These are phyloP conservation scores for Lippia alba DNA, from an alignment of 305 asterid genomes.

Conservation along the genomic window DNA sequence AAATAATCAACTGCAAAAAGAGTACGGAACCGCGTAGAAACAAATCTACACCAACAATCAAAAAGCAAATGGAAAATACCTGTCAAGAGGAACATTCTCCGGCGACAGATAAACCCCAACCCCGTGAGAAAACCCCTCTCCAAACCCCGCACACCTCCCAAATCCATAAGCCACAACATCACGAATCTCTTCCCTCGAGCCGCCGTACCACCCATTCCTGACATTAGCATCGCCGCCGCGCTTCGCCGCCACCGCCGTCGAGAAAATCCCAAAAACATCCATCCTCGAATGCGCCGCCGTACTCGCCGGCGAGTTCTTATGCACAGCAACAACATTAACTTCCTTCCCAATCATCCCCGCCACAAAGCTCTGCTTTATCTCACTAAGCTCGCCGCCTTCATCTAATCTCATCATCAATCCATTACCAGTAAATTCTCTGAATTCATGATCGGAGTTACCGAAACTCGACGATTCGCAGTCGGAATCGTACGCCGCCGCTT, in stretches of 20 bases:
- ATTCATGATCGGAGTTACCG: background rate
- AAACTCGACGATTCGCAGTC: slow-evolving; percentile 33
- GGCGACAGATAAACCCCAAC: slow-evolving; percentile 53
- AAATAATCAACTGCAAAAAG: background rate
- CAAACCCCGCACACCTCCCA: slow-evolving; percentile 28
- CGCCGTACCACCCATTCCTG: slow-evolving; percentile 58
- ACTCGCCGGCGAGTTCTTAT: slow-evolving; percentile 37
- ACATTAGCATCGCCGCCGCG: slow-evolving; percentile 60
- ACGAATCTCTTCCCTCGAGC: slow-evolving; percentile 41
- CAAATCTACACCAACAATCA: background rate
- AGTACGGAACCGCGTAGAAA: background rate
- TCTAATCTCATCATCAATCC: slow-evolving; percentile 46
- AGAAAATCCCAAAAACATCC: slow-evolving; percentile 42
- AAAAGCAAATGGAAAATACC: slow-evolving; percentile 36
- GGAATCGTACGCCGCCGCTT: slow-evolving; percentile 22
- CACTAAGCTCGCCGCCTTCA: slow-evolving; percentile 29
- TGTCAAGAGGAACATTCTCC: slow-evolving; percentile 29
- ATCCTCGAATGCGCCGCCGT: slow-evolving; percentile 36
- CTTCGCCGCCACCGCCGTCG: slow-evolving; percentile 44
- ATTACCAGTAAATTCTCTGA: slow-evolving; percentile 24
- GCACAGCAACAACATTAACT: slow-evolving; percentile 42
- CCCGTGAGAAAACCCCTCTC: slow-evolving; percentile 30
- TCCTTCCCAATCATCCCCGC: slow-evolving; percentile 30
- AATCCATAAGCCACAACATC: slow-evolving; percentile 48
- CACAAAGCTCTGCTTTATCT: slow-evolving; percentile 32